Evolutionary conservation across 208 protist genomes (phyloP).

Genomic region (Crithidia mellificae): DNA sequence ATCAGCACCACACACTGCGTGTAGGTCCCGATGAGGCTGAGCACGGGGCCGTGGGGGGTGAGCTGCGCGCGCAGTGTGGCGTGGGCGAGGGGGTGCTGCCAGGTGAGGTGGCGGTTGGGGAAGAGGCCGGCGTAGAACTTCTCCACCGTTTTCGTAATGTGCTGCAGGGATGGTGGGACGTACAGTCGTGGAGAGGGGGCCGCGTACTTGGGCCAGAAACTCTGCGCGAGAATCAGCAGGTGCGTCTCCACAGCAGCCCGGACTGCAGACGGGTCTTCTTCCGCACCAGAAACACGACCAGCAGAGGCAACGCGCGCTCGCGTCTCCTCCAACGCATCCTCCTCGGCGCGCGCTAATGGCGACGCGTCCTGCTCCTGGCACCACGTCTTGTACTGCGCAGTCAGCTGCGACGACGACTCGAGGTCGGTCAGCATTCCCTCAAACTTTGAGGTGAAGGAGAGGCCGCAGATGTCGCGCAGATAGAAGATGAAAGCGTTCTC

Average conservation of each 20-base stretch:
- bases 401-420: slow-evolving; percentile 37
- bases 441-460: slow-evolving; percentile 92
- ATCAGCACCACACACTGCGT: slow-evolving; percentile 92
- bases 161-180: slow-evolving; percentile 46
- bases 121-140: slow-evolving; percentile 87
- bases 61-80: slow-evolving; percentile 61
- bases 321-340: too few relatives aligned
- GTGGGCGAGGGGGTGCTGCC: slow-evolving; percentile 86
- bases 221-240: slow-evolving; percentile 89
- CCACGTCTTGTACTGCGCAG: slow-evolving; percentile 49
- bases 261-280: too few relatives aligned
- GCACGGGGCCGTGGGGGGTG: slow-evolving; percentile 32
- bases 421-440: slow-evolving; percentile 94
- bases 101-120: slow-evolving; percentile 75
- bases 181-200: slow-evolving; percentile 36
- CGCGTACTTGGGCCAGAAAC: slow-evolving; percentile 87
- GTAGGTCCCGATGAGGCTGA: slow-evolving; percentile 89
- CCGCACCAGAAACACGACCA: too few relatives aligned
- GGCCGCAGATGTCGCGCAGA: slow-evolving; percentile 94
- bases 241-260: slow-evolving; percentile 56
- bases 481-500: slow-evolving; percentile 93
- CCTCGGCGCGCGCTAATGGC: neutral
- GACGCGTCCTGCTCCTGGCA: slow-evolving; percentile 9
- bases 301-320: too few relatives aligned
- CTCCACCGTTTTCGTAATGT: slow-evolving; percentile 59